Evolutionary conservation across 192 early-diverging fungal species (phyloP), one percentile per base, ranked within the genome.

Genomic region (Martensiomyces pterosporus): DNA sequence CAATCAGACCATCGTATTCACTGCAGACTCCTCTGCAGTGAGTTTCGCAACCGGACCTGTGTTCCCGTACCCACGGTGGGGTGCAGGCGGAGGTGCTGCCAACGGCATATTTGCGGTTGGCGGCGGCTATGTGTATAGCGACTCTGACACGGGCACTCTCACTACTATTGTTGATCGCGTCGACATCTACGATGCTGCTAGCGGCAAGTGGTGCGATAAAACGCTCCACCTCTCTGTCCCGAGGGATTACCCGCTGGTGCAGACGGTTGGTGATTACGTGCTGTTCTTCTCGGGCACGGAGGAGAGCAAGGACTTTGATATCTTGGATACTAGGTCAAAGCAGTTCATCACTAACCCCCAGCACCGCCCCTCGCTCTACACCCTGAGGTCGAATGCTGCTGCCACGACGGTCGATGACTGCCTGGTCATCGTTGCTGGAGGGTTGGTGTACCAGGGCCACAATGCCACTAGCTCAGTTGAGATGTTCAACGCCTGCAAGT

Each of bases 51-150:
- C 33, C 35, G 64, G 55, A 4, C 54, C 51, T 15, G 24, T 23
- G 22, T 66, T 74, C 24, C 70, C 70, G 7, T 66, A 26, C 22
- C 70, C 70, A 8, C 62, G 70, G 36, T 74, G 62, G 63, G 64
- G 70, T 18, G 58, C 64, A 9, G 55, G 58, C 18, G 64, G 64
- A 4, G 70, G 64, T n/a, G 64, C 63, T 19, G 47, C 59, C n/a
- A 67, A 74, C 23, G 64, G 70, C 16, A 24, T 74, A 19, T 74
- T 74, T 63, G 70, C 50, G 6, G 23, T 74, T 40, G 70, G 70
- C 24, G 70, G 70, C 34, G 70, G 70, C 16, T 64, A 74, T 23
- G 14, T 57, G 4, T 74, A 67, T 44, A 50, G 49, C 40, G 38
- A 57, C 13, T 53, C 44, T 24, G 39, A 24, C 18, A 47, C 36